These are phyloP conservation scores for Cinnamomum chago DNA, from an alignment of 164 flowering plant genomes.

Conservation along the genomic window DNA sequence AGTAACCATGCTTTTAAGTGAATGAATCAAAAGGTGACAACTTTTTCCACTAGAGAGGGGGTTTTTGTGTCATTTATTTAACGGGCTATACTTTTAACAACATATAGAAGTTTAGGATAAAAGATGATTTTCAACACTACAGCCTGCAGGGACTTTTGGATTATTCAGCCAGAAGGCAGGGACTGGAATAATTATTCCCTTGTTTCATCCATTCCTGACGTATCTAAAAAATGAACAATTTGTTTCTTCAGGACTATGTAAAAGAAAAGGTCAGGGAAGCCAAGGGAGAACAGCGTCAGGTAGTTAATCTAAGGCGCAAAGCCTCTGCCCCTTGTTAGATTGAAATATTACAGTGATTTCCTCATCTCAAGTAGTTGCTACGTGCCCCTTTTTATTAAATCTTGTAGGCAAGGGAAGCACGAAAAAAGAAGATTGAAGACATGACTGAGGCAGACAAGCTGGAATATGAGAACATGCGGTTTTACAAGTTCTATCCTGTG, in stretches of 20 bases:
- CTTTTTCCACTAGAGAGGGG: too few relatives aligned
- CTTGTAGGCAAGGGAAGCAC: constrained; percentile 79
- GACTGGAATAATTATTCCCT: background rate
- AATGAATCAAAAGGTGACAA: too few relatives aligned
- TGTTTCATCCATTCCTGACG: background rate
- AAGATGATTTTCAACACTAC: too few relatives aligned
- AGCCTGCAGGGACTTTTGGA: too few relatives aligned
- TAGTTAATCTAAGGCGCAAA: constrained; percentile 16
- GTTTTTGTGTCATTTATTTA: too few relatives aligned
- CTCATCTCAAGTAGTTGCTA: too few relatives aligned
- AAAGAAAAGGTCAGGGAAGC: constrained; percentile 82
- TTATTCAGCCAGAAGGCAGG: too few relatives aligned
- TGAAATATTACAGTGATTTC: background rate
- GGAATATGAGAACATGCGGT: constrained; percentile 64
- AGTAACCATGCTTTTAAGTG: too few relatives aligned
- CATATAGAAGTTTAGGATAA: too few relatives aligned
- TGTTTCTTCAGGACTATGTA: constrained; percentile 57
- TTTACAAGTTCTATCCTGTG: constrained; percentile 95
- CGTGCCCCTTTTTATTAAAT: background rate
- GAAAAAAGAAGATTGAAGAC: constrained; percentile 64
- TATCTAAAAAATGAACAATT: background rate
- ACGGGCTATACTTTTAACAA: too few relatives aligned
- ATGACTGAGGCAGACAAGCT: constrained; percentile 67
- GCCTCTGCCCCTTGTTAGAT: background rate
- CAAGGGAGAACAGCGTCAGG: constrained; percentile 81